Evolutionary conservation across 2,329 filamentous ascomycete species (phyloP), one percentile per base, ranked within the genome.

Genomic region (Fusarium heterosporum): DNA sequence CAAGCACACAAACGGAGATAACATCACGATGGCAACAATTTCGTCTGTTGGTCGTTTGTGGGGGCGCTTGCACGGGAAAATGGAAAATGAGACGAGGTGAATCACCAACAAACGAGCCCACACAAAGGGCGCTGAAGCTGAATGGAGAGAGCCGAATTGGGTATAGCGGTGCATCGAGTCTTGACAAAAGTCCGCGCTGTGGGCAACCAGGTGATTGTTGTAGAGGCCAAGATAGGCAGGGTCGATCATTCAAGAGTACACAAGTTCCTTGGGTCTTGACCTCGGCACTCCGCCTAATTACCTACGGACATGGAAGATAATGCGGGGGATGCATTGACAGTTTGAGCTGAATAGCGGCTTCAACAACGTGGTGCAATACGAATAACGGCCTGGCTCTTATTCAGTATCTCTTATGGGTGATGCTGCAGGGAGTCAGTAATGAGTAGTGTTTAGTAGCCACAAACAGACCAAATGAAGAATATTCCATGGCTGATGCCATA

Each of bases 141-240:
- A 17, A 8, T 5, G 19, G 17, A 16, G 28, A 28, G 12, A 38
- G 17, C 12, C n/a, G 28, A 46, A 64, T 54, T 22, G 14, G 61
- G 60, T 34, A 48, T 64, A 54, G 61, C 30, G 41, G 28, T 45
- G 11, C 6, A 41, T 32, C 13, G 19, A 34, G 12, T 32, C 26
- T 48, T 29, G 48, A 64, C 61, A 64, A 64, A 64, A 64, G 61
- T 64, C 42, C 61, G 32, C 45, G 22, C 34, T 64, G 42, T 41
- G 41, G 52, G 30, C 32, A 45, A 39, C 47, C 60, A 42, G 36
- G 46, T 58, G 45, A 64, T 64, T 47, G 12, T 19, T 46, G 34
- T 34, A 47, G 40, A 19, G 22, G 25, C 22, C 28, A 6, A 51
- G 53, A 60, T 57, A 45, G 52, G 17, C 38, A 60, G 45, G 40